Evolutionary conservation across 257 asterid genomes (phyloP), one percentile per base, ranked within the genome.

Genomic region (Capsicum rhomboideum): DNA sequence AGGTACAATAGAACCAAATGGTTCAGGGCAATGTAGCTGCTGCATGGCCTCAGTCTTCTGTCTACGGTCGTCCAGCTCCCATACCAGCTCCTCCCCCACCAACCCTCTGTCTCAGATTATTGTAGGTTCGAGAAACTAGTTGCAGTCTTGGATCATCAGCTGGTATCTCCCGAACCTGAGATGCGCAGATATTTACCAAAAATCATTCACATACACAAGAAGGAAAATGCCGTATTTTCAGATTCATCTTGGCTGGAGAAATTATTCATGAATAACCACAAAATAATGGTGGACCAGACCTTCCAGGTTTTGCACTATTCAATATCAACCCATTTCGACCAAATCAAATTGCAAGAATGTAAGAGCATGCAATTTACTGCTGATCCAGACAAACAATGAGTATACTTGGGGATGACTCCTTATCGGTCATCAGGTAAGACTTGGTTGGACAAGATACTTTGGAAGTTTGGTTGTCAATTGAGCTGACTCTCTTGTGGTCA

Each of bases 91-190:
- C 79, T 77, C 63, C 56, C 44, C 16, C 10, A 16, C 53, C 92
- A 69, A 82, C 21, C 86, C 89, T 92, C 29, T 23, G 59, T 69
- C 90, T 85, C 79, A 89, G 83, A 80, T 88, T 83, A 78, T 90
- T 83, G 23, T 85, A 89, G 77, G 92, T 88, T 59, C 44, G 72
- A 21, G 91, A 85, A 29, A 97, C 98, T 44, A 54, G 37, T 86
- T 85, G 4, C 87, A 95, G 85, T 77, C 98, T 90, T 18, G 97
- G 97, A 89, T 97, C 99, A 86, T 93, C 98, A 83, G 86, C 95
- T 0, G 99, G 96, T 90, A 97, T 87, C 90, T 92, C 93, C 83
- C 98, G 90, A 85, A 87, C 90, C 99, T 95, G 95, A 83, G 84
- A 91, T 58, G 64, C 54, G 77, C 52, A 66, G 49, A 52, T 74